phyloP scores from a whole-genome alignment of 345 rosid species.

The Lepidium didymum region DNA sequence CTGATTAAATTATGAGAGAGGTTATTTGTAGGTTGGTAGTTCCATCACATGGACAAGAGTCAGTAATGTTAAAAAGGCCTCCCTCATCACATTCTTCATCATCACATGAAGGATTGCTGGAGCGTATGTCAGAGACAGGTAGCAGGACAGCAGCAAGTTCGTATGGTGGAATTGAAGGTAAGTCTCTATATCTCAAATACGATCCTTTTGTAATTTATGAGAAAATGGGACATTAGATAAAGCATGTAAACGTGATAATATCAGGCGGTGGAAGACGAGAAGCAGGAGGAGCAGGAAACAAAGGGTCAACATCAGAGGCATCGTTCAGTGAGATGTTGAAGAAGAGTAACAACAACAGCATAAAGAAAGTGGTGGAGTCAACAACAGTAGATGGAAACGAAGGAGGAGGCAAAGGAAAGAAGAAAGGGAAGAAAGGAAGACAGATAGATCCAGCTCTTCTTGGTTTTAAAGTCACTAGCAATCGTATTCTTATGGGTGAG shows the following conservation, averaged over 20 bases:
- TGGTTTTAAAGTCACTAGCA: constrained; percentile 87
- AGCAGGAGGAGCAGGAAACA: constrained; percentile 26
- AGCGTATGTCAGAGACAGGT: constrained; percentile 30
- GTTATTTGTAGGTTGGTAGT: constrained; percentile 12
- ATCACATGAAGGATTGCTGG: constrained; percentile 45
- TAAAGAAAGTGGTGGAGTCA: constrained; percentile 9
- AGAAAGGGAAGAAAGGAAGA: constrained; percentile 88
- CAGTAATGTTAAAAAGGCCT: constrained; percentile 29
- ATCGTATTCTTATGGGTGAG: constrained; percentile 93
- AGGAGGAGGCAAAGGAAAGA: constrained; percentile 43
- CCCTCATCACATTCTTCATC: constrained; percentile 37
- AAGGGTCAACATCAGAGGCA: constrained; percentile 49
- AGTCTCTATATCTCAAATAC: not conserved
- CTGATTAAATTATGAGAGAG: not conserved
- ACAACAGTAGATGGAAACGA: constrained; percentile 1
- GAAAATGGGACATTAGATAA: too few species aligned
- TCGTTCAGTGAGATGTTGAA: constrained; percentile 70
- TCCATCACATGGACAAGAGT: constrained; percentile 43
- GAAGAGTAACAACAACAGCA: constrained; percentile 1
- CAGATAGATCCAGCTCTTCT: constrained; percentile 87
- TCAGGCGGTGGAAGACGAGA: not conserved
- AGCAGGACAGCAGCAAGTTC: constrained; percentile 32
- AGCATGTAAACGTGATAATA: too few species aligned
- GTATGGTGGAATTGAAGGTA: constrained; percentile 40
- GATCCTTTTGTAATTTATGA: too few species aligned